phyloP scores from a whole-genome alignment of 2,329 filamentous ascomycete genomes.

The Escovopsis sp. region DNA sequence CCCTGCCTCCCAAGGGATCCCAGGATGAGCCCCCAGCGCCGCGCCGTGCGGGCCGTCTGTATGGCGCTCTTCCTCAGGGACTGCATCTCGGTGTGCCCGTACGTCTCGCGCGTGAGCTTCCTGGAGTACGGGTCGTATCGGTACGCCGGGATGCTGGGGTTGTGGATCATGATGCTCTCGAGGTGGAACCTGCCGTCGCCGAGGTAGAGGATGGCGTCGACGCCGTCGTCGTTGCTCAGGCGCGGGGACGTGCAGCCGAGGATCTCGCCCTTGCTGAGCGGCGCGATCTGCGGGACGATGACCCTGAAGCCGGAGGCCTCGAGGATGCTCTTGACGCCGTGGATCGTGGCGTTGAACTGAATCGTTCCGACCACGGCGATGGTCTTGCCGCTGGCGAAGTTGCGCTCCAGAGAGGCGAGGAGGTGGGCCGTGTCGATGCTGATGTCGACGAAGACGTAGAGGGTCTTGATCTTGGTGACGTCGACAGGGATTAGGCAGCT shows the following conservation, averaged over 20 bases:
- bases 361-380: constrained; percentile 93
- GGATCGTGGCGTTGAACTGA: constrained; percentile 95
- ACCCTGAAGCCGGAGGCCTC: constrained; percentile 76
- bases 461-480: constrained; percentile 88
- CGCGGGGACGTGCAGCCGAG: constrained; percentile 89
- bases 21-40: constrained; percentile 89
- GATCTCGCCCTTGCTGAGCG: constrained; percentile 88
- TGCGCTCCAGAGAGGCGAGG: constrained; percentile 71
- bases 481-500: constrained; percentile 93
- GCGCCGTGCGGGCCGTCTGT: constrained; percentile 54
- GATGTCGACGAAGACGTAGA: constrained; percentile 98
- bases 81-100: constrained; percentile 86
- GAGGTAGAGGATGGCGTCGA: constrained; percentile 75
- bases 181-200: constrained; percentile 92
- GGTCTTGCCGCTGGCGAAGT: constrained; percentile 72
- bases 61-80: constrained; percentile 66
- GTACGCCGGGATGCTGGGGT: constrained; percentile 79
- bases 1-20: constrained; percentile 87
- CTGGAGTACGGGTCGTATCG: constrained; percentile 94
- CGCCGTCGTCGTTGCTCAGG: constrained; percentile 39
- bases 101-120: constrained; percentile 78
- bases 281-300: constrained; percentile 81
- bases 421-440: constrained; percentile 86
- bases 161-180: constrained; percentile 98
- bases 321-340: constrained; percentile 63